Evolutionary conservation across 2,329 filamentous ascomycete species (phyloP), one percentile per base, ranked within the genome.

Genomic region (Aspergillus sp.): DNA sequence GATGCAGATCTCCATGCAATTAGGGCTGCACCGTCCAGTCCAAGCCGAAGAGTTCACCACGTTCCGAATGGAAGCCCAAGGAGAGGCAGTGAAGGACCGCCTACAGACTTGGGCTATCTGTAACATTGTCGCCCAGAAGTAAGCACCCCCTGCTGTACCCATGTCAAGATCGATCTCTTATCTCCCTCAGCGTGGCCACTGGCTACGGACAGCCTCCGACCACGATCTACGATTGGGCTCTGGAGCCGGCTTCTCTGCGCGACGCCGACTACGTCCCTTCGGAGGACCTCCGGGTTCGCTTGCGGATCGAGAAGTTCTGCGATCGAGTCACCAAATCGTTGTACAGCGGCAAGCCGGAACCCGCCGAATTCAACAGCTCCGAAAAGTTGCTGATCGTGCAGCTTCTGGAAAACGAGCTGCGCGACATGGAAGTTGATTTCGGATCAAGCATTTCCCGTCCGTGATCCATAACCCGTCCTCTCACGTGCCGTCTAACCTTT

Each of bases 81-180:
- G 83, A 23, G 83, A 85, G 62, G 83, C 85, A 50, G 76, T 86
- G 50, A 79, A 81, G 34, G 84, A 87, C 66, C 76, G 84, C 14
- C 71, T 86, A 31, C 78, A 84, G 61, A 87, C 84, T 2, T 88
- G 84, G 84, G 81, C 82, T 1, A 79, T 84, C 4, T 86, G 84
- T 71, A 87, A 87, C 60, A 81, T 86, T 52, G 83, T 86, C 9
- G 83, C 84, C n/a, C 83, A 87, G 59, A 83, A 82, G 81, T 82
- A 66, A 65, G 76, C 66, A 4, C 10, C 6, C 16, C 13, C 3
- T 14, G 5, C 9, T 21, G 16, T 13, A n/a, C 19, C 40, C 4
- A 42, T 42, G 40, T 42, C 17, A 2, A 10, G 6, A 21, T 42
- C 4, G 19, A 42, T 13, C 9, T 9, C 38, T 14, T 14, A 14